Evolutionary conservation across 2,329 filamentous ascomycete species (phyloP).

Genomic region (Fusarium sp.): DNA sequence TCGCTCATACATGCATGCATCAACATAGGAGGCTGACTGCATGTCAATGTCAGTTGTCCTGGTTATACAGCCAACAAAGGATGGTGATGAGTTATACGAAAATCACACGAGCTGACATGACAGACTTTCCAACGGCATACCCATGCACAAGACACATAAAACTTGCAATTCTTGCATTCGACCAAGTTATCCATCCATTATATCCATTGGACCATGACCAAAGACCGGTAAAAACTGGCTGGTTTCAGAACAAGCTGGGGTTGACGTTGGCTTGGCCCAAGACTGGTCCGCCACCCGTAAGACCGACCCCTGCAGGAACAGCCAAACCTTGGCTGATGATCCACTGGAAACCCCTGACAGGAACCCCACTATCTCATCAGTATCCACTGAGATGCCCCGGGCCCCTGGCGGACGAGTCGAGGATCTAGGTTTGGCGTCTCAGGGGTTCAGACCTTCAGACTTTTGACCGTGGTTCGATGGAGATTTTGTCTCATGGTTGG

Average conservation of each 20-base stretch:
- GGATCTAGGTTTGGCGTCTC: conserved; percentile 27
- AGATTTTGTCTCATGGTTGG: conserved; percentile 17
- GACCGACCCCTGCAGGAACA: conserved; percentile 26
- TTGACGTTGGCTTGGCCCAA: conserved; percentile 20
- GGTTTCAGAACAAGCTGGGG: conserved; percentile 43
- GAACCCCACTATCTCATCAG: background rate
- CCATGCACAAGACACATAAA: background rate
- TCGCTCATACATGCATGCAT: too few species aligned
- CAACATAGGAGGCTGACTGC: too few species aligned
- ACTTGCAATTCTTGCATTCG: background rate
- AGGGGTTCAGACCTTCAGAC: conserved; percentile 29
- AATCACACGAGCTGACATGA: background rate
- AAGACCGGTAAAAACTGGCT: background rate
- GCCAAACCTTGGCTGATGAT: conserved; percentile 3
- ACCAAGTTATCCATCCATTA: conserved; percentile 13
- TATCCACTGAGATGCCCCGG: conserved; percentile 19
- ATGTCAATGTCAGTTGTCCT: background rate
- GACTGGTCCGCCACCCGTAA: conserved; percentile 30
- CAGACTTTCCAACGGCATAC: background rate
- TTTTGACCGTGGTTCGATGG: conserved; percentile 30
- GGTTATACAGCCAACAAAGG: background rate
- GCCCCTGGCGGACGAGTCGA: conserved; percentile 24
- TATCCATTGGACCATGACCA: too few species aligned
- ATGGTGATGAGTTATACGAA: background rate
- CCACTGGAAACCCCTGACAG: conserved; percentile 4